Base-by-base conservation (phyloP, 116 monocot genomes). In the Papilionanthe hybrid region DNA sequence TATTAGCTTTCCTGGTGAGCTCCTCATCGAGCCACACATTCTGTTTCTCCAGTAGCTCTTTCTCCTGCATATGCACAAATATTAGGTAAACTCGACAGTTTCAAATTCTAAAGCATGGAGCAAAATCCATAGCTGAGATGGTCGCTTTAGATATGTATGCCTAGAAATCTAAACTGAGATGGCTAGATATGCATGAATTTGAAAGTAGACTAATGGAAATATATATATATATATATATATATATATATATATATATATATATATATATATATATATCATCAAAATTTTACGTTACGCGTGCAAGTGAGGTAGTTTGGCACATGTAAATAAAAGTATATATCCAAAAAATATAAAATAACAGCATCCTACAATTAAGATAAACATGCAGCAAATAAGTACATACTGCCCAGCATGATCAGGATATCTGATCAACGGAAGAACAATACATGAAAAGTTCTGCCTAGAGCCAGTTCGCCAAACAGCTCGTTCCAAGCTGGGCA, bases 21-120 rank as follows among this genome's bases (percentile, higher is more conserved):
- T 99, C 93, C 42, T 99, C 99, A 78, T 99, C 90, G 57, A 99
- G 92, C 99, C 99, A 99, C 53, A 48, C 68, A 78, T 99, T 99
- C 71, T 99, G 99, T 60, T 91, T 93, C 77, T 89, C 87, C 43
- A 99, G 84, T n/a, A 99, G 79, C 48, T 99, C 95, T 82, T 95
- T 99, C 84, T 99, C 99, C 95, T 98, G 81, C 25, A 32, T 72
- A 83, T 30, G 27, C 28, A 78, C 10, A 48, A 75, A 75, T 50
- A 48, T 50, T 41, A 73, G 17, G 49, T 27, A 23, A 75, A 49
- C 49, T 49, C 23, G 45, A 48, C 9, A 25, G 48, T 19, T 75
- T 27, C 23, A 28, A 75, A 47, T 27, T 44, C n/a, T 43, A 63
- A 22, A 43, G 44, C 47, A 57, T 42, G 56, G 22, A 18, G 45